phyloP scores from a whole-genome alignment of 352 stramenopile genomes.

The Phytopythium chamaehyphon region DNA sequence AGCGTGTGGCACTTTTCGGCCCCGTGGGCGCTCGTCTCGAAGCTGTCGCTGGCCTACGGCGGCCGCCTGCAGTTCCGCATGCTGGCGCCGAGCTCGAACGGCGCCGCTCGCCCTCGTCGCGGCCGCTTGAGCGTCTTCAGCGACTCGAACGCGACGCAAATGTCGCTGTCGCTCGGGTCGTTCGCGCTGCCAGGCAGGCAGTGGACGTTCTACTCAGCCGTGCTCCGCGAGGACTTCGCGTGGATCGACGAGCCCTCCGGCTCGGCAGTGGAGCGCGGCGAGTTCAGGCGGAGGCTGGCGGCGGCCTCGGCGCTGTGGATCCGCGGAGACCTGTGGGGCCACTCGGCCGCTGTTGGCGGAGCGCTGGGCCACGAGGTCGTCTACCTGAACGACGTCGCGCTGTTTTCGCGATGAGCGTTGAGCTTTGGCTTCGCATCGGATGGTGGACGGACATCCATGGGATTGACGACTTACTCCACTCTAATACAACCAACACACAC shows the following conservation, averaged over 20 bases:
- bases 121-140: slow-evolving; percentile 54
- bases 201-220: slow-evolving; percentile 62
- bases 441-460: neutral
- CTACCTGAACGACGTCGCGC: slow-evolving; percentile 62
- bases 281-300: slow-evolving; percentile 32
- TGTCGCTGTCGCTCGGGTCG: slow-evolving; percentile 46
- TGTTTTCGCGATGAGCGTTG: slow-evolving; percentile 30
- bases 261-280: slow-evolving; percentile 10
- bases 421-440: neutral
- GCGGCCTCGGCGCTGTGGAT: slow-evolving; percentile 45
- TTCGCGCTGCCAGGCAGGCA: slow-evolving; percentile 39
- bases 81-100: slow-evolving; percentile 64
- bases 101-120: slow-evolving; percentile 38
- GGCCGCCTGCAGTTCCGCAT: slow-evolving; percentile 69
- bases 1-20: slow-evolving; percentile 73
- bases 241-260: slow-evolving; percentile 62
- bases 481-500: neutral
- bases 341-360: slow-evolving; percentile 19
- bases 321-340: slow-evolving; percentile 63
- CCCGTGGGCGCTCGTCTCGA: slow-evolving; percentile 17
- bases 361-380: slow-evolving; percentile 58
- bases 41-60: slow-evolving; percentile 43
- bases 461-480: neutral
- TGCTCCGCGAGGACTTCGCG: slow-evolving; percentile 73
- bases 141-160: slow-evolving; percentile 11